phyloP scores from a whole-genome alignment of 75 land plant genomes.

The Selaginella moellendorffii region DNA sequence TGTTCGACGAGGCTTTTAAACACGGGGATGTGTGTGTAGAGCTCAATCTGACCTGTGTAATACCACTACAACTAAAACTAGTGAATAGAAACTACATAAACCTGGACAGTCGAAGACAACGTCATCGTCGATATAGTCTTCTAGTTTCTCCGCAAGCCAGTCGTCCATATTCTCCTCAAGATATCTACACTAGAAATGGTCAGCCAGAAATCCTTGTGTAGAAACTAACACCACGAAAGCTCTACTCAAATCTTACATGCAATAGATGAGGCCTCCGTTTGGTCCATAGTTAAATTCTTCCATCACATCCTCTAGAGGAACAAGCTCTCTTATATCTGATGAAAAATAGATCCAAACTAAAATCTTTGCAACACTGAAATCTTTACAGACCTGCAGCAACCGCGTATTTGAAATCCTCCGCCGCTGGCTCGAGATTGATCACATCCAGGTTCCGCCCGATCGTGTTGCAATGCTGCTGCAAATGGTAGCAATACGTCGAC shows the following conservation, averaged over 20 bases:
- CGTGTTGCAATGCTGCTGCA: constrained; percentile 71
- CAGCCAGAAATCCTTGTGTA: neutral
- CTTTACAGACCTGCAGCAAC: constrained; percentile 73
- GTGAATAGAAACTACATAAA: constrained; percentile 6
- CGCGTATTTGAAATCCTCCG: constrained; percentile 81
- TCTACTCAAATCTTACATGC: constrained; percentile 68
- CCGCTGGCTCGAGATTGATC: constrained; percentile 93
- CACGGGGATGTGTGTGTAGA: constrained; percentile 87
- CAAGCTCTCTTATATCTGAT: constrained; percentile 84
- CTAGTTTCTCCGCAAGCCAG: constrained; percentile 82
- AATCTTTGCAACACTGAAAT: constrained; percentile 2
- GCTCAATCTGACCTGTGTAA: constrained; percentile 82
- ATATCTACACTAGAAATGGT: constrained; percentile 30
- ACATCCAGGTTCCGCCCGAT: constrained; percentile 55
- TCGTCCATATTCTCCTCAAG: constrained; percentile 86
- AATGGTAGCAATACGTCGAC: constrained; percentile 88
- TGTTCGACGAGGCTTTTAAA: constrained; percentile 82
- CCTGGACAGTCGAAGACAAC: constrained; percentile 97
- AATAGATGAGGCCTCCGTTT: constrained; percentile 90
- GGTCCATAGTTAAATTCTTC: constrained; percentile 92
- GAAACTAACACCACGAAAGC: neutral
- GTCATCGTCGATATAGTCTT: constrained; percentile 88
- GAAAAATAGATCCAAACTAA: neutral
- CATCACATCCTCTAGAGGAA: constrained; percentile 94
- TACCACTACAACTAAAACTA: neutral